Base-by-base conservation (phyloP, 495 filamentous ascomycete species). In the Bacidia rubella region DNA sequence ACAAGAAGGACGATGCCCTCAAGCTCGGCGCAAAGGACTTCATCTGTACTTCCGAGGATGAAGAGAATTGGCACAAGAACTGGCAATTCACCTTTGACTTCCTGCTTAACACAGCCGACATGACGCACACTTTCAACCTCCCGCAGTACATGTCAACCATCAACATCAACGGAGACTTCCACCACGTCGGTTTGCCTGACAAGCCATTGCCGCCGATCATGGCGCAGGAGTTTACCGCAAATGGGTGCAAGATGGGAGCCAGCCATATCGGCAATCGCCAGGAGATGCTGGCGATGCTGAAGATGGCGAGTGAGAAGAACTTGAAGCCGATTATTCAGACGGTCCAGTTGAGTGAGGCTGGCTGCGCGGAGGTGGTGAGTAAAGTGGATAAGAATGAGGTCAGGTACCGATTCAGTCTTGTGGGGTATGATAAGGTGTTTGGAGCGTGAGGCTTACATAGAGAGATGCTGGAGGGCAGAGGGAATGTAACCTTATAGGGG, bases 181-280 rank as follows among this genome's bases (percentile, higher is more conserved):
- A 94, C 53, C 82, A 79, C 50, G 86, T 92, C 39, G 89, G 90
- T 1, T 68, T 95, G 55, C 89, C 89, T 1, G 87, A 94, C 61
- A 79, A 82, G 38, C 78, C 82, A n/a, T 74, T 87, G 1, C 79
- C 86, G 41, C 68, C 74, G 49, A 75, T 95, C 53, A 82, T 78
- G 68, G 83, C 83, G 35, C 85, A 87, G 71, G 83, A 80, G 51
- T 79, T 95, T 59, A 72, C 85, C 47, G 63, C 64, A 41, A 90
- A 87, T 59, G 88, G 88, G 41, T 83, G 83, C 60, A 77, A 86
- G 57, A 83, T 95, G 52, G 82, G 85, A 11, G 83, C 82, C 21
- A 86, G 80, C 55, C 88, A 95, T 63, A 74, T 95, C 57, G 87
- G 89, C 11, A 86, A 80, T 60, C 69, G 89, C 11, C 74, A 74